A percentile compares a stretch with the other conserved stretches of the same genome.
Evolutionary conservation across 2,329 filamentous ascomycete species (phyloP).

Genomic region (Fonsecaea nubica): DNA sequence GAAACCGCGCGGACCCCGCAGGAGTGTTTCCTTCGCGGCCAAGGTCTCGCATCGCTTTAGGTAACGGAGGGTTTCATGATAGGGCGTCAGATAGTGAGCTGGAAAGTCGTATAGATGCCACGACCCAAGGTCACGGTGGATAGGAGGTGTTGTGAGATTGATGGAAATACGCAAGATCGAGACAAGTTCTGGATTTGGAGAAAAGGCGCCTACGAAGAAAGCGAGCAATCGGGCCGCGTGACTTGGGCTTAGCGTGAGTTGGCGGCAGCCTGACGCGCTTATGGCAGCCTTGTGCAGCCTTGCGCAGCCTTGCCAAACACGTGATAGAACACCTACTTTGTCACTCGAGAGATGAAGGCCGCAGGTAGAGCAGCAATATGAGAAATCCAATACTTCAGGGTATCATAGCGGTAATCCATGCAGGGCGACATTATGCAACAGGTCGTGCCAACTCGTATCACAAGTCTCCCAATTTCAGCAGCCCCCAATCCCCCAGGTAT

Average conservation of each 20-base stretch:
- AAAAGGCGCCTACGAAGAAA: background rate
- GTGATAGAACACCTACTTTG: background rate
- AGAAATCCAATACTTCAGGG: background rate
- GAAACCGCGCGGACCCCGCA: slow-evolving; percentile 21
- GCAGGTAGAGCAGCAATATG: background rate
- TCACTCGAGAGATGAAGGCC: background rate
- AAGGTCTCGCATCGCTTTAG: slow-evolving; percentile 21
- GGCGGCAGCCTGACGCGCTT: slow-evolving; percentile 11
- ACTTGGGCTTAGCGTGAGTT: slow-evolving; percentile 23
- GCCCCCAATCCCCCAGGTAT: slow-evolving; percentile 56
- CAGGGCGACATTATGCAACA: slow-evolving; percentile 5
- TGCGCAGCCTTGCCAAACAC: background rate
- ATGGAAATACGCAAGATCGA: slow-evolving; percentile 2
- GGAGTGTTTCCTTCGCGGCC: slow-evolving; percentile 11
- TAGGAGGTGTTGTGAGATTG: background rate
- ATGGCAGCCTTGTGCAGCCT: slow-evolving; percentile 20
- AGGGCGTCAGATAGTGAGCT: background rate
- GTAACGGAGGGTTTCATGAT: background rate
- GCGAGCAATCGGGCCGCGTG: slow-evolving; percentile 15
- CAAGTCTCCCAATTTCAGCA: slow-evolving; percentile 22
- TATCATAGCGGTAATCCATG: slow-evolving; percentile 4
- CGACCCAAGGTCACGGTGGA: background rate
- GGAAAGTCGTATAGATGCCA: background rate
- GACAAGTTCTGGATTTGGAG: slow-evolving; percentile 21
- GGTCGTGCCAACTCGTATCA: background rate